Evolutionary conservation across 2,329 filamentous ascomycete genomes (phyloP), one percentile per base, ranked within the genome.

Genomic region (Hypomyces perniciosus): DNA sequence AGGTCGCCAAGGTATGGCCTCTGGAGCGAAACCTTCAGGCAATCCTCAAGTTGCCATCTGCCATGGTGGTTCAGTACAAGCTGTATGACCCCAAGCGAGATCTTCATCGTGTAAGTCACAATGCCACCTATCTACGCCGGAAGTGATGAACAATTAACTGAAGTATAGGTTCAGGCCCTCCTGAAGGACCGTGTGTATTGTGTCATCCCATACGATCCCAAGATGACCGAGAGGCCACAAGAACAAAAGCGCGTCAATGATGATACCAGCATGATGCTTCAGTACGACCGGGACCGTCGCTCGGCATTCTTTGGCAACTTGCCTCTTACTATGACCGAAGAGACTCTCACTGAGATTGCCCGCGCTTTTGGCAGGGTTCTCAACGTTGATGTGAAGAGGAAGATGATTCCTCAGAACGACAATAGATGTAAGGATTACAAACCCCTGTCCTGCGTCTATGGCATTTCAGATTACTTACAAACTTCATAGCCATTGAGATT

Each of bases 81-180:
- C 69, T 69, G 55, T 83, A 78, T 45, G 76, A 82, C 52, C 66
- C 73, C 4, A 67, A 65, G 27, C 72, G 79, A 26, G 72, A 80
- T 51, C 71, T 80, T 4, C 65, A 73, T 30, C 59, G 65, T 28
- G 78, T 80, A 65, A 68, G 75, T 64, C 4, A 29, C 12, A 48
- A 33, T 13, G 13, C 2, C 2, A 42, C 12, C 29, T 44, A 9
- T 34, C 9, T 4, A 29, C n/a, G n/a, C 5, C 47, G 8, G 38
- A 12, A 12, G 34, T 8, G 3, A 20, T 20, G 20, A 20, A 44
- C 9, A 13, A 33, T 8, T 8, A 5, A 30, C 28, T 27, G 29
- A 20, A 42, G n/a, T 35, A 30, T 28, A 37, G 2, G 6, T 39
- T 3, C 8, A 59, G 52, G 31, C 67, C 8, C 67, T 72, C 55